A percentile compares a stretch with the other conserved stretches of the same genome.
phyloP scores from a whole-genome alignment of 2,329 filamentous ascomycete species.

The Colletotrichum lindemuthianum region DNA sequence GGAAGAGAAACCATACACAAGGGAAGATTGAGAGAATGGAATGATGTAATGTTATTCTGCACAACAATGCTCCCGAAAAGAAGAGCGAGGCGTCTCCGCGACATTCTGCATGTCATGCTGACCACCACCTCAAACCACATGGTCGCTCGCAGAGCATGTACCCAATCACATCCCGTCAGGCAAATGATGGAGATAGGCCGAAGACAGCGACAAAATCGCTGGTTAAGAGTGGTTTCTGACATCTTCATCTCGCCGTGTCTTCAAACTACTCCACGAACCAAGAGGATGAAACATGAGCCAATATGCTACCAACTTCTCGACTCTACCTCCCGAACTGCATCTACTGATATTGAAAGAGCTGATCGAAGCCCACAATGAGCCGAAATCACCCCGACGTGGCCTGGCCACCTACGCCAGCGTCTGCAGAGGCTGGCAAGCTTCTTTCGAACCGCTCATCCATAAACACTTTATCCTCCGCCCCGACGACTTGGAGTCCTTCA shows the following conservation, averaged over 20 bases:
- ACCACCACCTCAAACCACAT: no score
- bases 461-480: not conserved
- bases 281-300: not conserved
- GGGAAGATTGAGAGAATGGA: no score
- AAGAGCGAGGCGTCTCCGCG: no score
- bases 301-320: not conserved
- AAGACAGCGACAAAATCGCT: no score
- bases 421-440: not conserved
- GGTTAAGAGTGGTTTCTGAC: no score
- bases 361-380: not conserved
- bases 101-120: no score
- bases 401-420: constrained; percentile 12
- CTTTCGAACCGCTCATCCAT: not conserved
- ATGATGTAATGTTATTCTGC: no score
- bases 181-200: no score
- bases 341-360: constrained; percentile 2
- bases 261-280: not conserved
- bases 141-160: no score
- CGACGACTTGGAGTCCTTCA: not conserved
- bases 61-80: no score
- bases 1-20: no score
- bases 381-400: not conserved
- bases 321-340: constrained; percentile 3
- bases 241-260: not conserved
- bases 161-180: no score